Percentiles rank a stretch among this genome's conserved stretches.
phyloP scores from a whole-genome alignment of 768 basidiomycete species.

The Sarcodon sp. region DNA sequence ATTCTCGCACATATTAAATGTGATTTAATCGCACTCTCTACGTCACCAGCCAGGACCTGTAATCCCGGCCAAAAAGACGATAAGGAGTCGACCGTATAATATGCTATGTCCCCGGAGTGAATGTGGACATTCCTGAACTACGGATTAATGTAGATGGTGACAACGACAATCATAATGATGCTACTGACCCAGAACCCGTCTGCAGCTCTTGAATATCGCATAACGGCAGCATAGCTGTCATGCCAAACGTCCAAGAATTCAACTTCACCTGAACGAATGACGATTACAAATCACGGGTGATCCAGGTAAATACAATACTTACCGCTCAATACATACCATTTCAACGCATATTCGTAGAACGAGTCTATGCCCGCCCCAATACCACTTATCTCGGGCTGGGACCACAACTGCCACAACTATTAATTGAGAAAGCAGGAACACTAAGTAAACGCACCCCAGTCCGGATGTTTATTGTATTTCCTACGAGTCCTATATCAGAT shows the following conservation, averaged over 20 bases:
- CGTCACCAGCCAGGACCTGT: constrained; percentile 76
- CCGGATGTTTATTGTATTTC: constrained; percentile 76
- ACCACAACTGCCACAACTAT: constrained; percentile 44
- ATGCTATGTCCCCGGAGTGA: constrained; percentile 59
- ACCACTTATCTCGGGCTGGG: constrained; percentile 58
- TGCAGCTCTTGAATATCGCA: constrained; percentile 68
- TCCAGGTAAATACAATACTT: constrained; percentile 10
- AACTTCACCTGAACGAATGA: constrained; percentile 16
- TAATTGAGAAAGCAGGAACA: neutral
- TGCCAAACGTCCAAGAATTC: constrained; percentile 26
- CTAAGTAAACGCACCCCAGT: constrained; percentile 48
- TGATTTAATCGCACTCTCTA: constrained; percentile 85
- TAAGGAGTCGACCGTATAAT: constrained; percentile 81
- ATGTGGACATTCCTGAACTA: neutral
- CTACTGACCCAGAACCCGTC: constrained; percentile 80
- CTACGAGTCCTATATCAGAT: constrained; percentile 73
- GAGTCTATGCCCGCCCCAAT: constrained; percentile 95
- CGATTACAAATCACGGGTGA: neutral
- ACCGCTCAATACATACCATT: constrained; percentile 87
- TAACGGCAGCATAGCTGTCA: constrained; percentile 26
- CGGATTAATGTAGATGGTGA: neutral
- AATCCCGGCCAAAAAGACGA: constrained; percentile 98
- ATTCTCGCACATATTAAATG: constrained; percentile 65
- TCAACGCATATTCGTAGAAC: constrained; percentile 89
- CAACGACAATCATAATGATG: neutral